These are phyloP conservation scores for Solanum acaule DNA, from an alignment of 257 asterid species.

Conservation along the genomic window DNA sequence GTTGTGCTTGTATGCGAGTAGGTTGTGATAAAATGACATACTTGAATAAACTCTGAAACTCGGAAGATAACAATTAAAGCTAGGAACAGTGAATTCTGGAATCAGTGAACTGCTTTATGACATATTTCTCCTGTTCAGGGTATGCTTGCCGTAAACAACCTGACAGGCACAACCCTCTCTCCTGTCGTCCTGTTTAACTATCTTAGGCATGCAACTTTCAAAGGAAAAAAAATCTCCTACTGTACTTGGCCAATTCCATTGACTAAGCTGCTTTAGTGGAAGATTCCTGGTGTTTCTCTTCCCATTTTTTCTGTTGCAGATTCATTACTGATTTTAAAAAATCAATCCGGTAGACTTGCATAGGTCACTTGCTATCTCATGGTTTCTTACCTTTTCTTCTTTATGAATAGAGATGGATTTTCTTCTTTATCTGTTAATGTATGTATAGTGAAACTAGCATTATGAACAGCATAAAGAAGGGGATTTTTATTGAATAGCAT, in stretches of 20 bases:
- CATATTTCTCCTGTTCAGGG: not conserved
- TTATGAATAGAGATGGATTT: not conserved
- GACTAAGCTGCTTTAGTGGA: not conserved
- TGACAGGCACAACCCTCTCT: not conserved
- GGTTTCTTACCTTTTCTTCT: not conserved
- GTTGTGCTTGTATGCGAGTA: not conserved
- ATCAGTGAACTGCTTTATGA: not conserved
- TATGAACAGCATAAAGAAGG: not conserved
- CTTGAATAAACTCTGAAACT: not conserved
- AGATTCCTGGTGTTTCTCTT: not conserved
- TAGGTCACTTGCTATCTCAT: constrained; percentile 8
- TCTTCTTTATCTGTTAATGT: not conserved
- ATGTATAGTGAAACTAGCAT: not conserved
- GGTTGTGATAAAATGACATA: not conserved
- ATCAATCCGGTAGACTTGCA: not conserved
- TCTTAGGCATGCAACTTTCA: not conserved
- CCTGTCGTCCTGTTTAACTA: not conserved
- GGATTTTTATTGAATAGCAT: constrained; percentile 10
- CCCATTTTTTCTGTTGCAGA: not conserved
- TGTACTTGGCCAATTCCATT: not conserved
- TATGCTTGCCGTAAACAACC: not conserved
- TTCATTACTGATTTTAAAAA: not conserved
- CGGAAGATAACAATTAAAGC: not conserved
- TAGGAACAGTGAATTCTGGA: not conserved
- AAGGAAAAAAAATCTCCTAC: not conserved